Percentiles rank a stretch among this genome's conserved stretches.
Conservation (phyloP, 495 filamentous ascomycete genomes). For the Recurvomyces mirabilis region DNA sequence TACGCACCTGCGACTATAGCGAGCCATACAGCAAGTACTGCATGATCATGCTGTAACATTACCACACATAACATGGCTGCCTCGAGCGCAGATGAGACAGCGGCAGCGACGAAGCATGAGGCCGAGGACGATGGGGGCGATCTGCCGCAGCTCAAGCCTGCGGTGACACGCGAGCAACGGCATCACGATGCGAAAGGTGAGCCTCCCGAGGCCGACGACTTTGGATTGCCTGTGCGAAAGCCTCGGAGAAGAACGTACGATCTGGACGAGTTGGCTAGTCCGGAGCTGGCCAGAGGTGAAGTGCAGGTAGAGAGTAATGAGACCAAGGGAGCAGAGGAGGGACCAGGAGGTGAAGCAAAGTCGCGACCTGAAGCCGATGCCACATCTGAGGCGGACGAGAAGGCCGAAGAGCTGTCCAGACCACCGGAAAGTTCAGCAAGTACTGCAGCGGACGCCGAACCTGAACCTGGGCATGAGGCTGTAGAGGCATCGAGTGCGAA, state of each 20-base stretch:
- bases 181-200: conserved; percentile 9
- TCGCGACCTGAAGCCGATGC: not conserved
- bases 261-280: conserved; percentile 6
- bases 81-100: not conserved
- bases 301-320: not conserved
- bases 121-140: not conserved
- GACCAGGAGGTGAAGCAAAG: not conserved
- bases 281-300: not conserved
- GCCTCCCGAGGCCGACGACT: conserved; percentile 22
- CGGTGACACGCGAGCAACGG: not conserved
- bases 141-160: not conserved
- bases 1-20: too few species aligned
- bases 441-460: not conserved
- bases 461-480: not conserved
- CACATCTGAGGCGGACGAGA: not conserved
- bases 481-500: not conserved
- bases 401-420: not conserved
- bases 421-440: not conserved
- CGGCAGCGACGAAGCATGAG: not conserved
- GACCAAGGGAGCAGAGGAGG: not conserved
- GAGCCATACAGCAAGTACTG: too few species aligned
- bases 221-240: conserved; percentile 18
- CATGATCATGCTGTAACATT: too few species aligned
- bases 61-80: too few species aligned
- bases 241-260: conserved; percentile 4